These are phyloP conservation scores for Closterium sp. DNA, from an alignment of 139 green algal species.

Conservation along the genomic window DNA sequence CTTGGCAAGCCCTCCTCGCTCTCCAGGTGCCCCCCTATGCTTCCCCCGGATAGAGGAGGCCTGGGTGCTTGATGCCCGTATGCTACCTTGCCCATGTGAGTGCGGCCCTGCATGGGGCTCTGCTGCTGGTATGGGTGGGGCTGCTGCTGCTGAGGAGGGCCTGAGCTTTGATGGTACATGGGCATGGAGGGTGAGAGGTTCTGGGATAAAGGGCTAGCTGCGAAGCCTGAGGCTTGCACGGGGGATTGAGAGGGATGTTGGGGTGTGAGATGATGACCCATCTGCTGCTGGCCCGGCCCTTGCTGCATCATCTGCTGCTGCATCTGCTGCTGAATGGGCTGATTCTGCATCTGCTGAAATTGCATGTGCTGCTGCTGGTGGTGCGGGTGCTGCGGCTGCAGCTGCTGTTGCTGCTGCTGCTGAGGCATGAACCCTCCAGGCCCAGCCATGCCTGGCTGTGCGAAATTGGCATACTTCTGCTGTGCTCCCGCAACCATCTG, in stretches of 20 bases:
- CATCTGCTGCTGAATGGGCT: not conserved
- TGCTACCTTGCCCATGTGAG: not conserved
- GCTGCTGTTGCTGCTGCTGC: not conserved
- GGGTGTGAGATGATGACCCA: not conserved
- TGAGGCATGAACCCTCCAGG: not conserved
- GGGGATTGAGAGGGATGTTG: not conserved
- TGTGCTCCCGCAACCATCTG: not conserved
- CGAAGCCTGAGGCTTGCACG: not conserved
- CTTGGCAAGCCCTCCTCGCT: not conserved
- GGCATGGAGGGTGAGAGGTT: not conserved
- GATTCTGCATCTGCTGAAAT: not conserved
- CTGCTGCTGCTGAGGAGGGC: not conserved
- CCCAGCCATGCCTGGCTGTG: not conserved
- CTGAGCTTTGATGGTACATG: not conserved
- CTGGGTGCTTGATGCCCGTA: not conserved
- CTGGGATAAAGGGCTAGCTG: not conserved
- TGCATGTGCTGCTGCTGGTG: not conserved
- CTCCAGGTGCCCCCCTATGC: not conserved
- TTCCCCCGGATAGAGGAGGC: not conserved
- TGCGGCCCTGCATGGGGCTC: not conserved
- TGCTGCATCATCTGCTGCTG: not conserved
- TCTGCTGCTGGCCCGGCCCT: not conserved
- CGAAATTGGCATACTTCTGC: not conserved
- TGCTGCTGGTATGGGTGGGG: not conserved
- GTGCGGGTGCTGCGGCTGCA: not conserved